Evolutionary conservation across 1,284 basidiomycete species (phyloP).

Genomic region (Xerocomus amazonicus): DNA sequence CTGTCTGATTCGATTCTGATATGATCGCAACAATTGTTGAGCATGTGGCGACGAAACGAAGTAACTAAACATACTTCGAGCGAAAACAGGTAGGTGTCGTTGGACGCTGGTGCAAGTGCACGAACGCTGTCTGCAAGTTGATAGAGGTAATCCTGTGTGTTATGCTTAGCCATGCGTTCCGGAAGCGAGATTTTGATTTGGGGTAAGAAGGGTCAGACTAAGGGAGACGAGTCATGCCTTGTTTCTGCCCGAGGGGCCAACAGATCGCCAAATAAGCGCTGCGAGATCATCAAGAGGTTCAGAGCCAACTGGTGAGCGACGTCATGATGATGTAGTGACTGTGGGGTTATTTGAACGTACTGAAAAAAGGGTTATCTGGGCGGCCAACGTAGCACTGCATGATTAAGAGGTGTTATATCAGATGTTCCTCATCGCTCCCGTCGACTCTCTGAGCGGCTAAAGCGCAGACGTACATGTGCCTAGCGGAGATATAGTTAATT

Average conservation of each 20-base stretch:
- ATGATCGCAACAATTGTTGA: background rate
- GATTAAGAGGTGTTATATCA: background rate
- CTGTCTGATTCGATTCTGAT: slow-evolving; percentile 15
- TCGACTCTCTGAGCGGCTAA: background rate
- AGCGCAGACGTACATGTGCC: background rate
- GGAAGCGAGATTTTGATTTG: background rate
- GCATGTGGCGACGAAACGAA: background rate
- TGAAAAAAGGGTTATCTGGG: slow-evolving; percentile 61
- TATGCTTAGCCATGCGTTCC: background rate
- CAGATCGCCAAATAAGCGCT: slow-evolving; percentile 64
- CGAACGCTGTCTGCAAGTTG: slow-evolving; percentile 66
- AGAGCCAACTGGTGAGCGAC: slow-evolving; percentile 57
- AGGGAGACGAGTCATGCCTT: slow-evolving; percentile 45
- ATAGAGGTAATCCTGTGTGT: slow-evolving; percentile 71
- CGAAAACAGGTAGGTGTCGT: slow-evolving; percentile 73
- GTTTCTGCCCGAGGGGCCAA: slow-evolving; percentile 82
- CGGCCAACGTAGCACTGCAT: slow-evolving; percentile 59
- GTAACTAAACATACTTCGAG: slow-evolving; percentile 51
- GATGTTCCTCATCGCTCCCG: background rate
- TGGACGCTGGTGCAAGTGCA: slow-evolving; percentile 66
- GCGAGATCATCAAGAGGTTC: slow-evolving; percentile 70
- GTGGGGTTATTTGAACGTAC: slow-evolving; percentile 30
- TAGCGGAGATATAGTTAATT: background rate
- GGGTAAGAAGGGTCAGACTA: background rate
- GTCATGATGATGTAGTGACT: background rate